These are phyloP conservation scores for Tympanopsis confertula DNA, from an alignment of 2,329 filamentous ascomycete genomes.

Conservation along the genomic window DNA sequence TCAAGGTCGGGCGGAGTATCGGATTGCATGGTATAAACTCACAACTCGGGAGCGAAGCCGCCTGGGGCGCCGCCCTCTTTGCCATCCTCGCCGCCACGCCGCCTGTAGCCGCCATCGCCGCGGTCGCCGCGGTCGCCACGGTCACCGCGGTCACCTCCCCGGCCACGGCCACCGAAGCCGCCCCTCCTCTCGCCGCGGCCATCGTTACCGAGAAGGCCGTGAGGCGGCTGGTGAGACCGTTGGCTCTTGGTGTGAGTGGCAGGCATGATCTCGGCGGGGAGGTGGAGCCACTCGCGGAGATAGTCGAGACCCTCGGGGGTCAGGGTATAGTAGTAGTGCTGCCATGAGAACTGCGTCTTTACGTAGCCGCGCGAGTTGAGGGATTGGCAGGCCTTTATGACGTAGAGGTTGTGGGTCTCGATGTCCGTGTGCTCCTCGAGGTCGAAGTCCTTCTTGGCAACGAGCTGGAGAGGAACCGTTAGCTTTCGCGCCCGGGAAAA, in stretches of 20 bases:
- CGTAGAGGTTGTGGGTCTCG: slow-evolving; percentile 98
- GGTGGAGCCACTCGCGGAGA: slow-evolving; percentile 99
- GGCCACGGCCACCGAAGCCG: slow-evolving; percentile 69
- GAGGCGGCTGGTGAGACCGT: slow-evolving; percentile 93
- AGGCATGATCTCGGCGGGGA: slow-evolving; percentile 97
- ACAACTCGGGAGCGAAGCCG: slow-evolving; percentile 87
- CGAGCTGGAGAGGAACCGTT: too few species aligned
- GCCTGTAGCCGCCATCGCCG: slow-evolving; percentile 82
- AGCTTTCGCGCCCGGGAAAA: too few species aligned
- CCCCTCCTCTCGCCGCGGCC: slow-evolving; percentile 74
- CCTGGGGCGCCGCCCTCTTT: slow-evolving; percentile 88
- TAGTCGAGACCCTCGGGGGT: slow-evolving; percentile 97
- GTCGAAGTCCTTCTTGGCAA: slow-evolving; percentile 99
- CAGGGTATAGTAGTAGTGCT: slow-evolving; percentile 99
- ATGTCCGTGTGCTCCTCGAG: slow-evolving; percentile 94
- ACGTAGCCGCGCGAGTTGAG: slow-evolving; percentile 95
- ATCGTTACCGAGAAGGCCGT: slow-evolving; percentile 92
- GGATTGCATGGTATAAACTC: slow-evolving; percentile 24
- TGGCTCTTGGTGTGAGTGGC: slow-evolving; percentile 99
- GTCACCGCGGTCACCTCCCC: slow-evolving; percentile 51
- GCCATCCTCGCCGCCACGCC: slow-evolving; percentile 65
- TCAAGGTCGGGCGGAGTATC: slow-evolving; percentile 18
- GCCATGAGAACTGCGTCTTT: slow-evolving; percentile 99
- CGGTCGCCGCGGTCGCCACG: slow-evolving; percentile 67
- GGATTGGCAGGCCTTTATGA: slow-evolving; percentile 98